phyloP scores from a whole-genome alignment of 345 rosid genomes.

The Citrus inodora region DNA sequence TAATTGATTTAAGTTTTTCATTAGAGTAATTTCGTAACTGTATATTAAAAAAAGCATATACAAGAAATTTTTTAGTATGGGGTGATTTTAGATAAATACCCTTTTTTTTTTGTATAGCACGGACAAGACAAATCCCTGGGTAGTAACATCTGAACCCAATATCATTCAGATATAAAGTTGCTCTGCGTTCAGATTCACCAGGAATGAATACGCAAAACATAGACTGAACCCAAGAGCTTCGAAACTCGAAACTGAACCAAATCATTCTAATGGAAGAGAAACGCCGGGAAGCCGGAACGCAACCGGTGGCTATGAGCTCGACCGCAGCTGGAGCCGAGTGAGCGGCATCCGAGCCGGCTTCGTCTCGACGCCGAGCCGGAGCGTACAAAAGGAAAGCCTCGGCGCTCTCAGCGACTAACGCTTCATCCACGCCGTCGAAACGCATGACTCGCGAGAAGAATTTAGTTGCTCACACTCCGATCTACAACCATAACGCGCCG shows the following conservation, averaged over 20 bases:
- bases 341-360: slow-evolving; percentile 57
- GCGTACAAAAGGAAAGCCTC: slow-evolving; percentile 68
- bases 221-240: neutral
- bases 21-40: too few relatives aligned
- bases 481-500: slow-evolving; percentile 88
- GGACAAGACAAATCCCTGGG: too few relatives aligned
- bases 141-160: too few relatives aligned
- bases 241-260: neutral
- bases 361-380: slow-evolving; percentile 72
- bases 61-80: too few relatives aligned
- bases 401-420: slow-evolving; percentile 36
- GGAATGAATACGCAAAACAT: neutral
- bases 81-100: too few relatives aligned
- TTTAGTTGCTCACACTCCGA: slow-evolving; percentile 46
- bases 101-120: too few relatives aligned
- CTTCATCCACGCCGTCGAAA: slow-evolving; percentile 63
- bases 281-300: slow-evolving; percentile 51
- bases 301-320: slow-evolving; percentile 31
- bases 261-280: slow-evolving; percentile 50
- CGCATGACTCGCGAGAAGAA: slow-evolving; percentile 84
- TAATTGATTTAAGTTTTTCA: too few relatives aligned
- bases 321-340: slow-evolving; percentile 31
- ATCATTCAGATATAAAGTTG: neutral
- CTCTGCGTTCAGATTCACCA: neutral
- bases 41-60: too few relatives aligned